Evolutionary conservation across 768 basidiomycete species (phyloP).

Genomic region (Obba rivulosa): DNA sequence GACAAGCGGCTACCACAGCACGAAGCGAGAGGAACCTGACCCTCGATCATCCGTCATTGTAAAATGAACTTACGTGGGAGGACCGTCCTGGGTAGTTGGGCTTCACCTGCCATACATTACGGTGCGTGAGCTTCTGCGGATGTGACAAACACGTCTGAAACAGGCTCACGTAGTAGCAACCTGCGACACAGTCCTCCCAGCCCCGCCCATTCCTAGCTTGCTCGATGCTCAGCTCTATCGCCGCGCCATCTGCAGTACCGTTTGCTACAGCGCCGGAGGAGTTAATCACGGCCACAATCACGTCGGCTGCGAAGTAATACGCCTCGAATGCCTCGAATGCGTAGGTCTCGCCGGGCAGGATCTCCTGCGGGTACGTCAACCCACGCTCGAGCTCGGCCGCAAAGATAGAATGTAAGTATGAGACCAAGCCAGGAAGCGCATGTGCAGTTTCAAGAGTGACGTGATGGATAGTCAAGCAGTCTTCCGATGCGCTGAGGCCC

Average conservation of each 20-base stretch:
- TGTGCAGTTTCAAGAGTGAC: slow-evolving; percentile 27
- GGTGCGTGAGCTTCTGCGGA: neutral
- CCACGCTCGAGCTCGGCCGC: slow-evolving; percentile 73
- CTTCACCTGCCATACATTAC: slow-evolving; percentile 48
- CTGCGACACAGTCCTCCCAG: slow-evolving; percentile 71
- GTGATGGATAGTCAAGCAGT: slow-evolving; percentile 31
- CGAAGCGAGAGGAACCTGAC: neutral
- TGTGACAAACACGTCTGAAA: slow-evolving; percentile 1
- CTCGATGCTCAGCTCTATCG: slow-evolving; percentile 30
- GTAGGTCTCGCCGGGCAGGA: slow-evolving; percentile 35
- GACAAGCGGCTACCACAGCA: neutral
- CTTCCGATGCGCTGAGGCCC: neutral
- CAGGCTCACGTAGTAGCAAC: slow-evolving; percentile 68
- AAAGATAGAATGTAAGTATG: slow-evolving; percentile 59
- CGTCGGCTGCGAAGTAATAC: slow-evolving; percentile 77
- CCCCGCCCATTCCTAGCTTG: slow-evolving; percentile 40
- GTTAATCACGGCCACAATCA: slow-evolving; percentile 57
- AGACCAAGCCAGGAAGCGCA: slow-evolving; percentile 44
- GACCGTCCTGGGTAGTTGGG: slow-evolving; percentile 89
- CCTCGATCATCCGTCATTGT: neutral
- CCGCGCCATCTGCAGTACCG: slow-evolving; percentile 11
- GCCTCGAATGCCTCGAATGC: slow-evolving; percentile 52
- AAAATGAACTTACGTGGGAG: slow-evolving; percentile 64
- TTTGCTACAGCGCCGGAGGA: slow-evolving; percentile 5
- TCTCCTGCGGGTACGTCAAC: slow-evolving; percentile 82